These are phyloP conservation scores for Colletotrichum viniferum DNA, from an alignment of 2,329 filamentous ascomycete species.

Conservation along the genomic window DNA sequence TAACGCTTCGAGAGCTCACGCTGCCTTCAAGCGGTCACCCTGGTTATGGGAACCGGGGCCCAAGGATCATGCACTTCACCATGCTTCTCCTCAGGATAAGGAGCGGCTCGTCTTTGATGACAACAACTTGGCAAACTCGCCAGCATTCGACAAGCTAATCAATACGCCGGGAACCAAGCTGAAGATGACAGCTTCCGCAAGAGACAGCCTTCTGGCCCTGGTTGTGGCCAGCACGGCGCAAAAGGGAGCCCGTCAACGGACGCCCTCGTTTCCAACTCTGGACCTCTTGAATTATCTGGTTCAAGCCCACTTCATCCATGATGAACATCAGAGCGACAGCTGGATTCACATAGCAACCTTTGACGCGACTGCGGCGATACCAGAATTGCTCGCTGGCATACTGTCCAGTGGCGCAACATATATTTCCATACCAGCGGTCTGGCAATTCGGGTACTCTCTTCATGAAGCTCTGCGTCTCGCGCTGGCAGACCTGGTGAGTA, in stretches of 20 bases:
- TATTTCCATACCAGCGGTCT: slow-evolving; percentile 38
- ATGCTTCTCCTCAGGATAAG: slow-evolving; percentile 9
- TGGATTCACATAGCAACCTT: slow-evolving; percentile 40
- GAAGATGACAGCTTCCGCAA: slow-evolving; percentile 26
- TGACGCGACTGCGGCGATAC: slow-evolving; percentile 35
- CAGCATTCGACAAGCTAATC: slow-evolving; percentile 11
- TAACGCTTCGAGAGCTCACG: slow-evolving; percentile 32
- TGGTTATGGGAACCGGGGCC: slow-evolving; percentile 37
- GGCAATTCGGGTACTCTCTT: slow-evolving; percentile 44
- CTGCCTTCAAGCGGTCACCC: slow-evolving; percentile 36
- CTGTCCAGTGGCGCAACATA: slow-evolving; percentile 39
- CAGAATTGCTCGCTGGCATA: slow-evolving; percentile 40
- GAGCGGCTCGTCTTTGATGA: slow-evolving; percentile 7
- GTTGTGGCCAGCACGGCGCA: slow-evolving; percentile 31
- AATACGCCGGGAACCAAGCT: slow-evolving; percentile 15
- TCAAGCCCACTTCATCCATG: slow-evolving; percentile 35
- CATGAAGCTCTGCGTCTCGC: slow-evolving; percentile 40
- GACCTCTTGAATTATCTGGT: slow-evolving; percentile 42
- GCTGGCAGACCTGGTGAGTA: slow-evolving; percentile 25
- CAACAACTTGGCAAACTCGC: slow-evolving; percentile 7
- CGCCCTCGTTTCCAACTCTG: slow-evolving; percentile 42
- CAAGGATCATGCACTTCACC: slow-evolving; percentile 26
- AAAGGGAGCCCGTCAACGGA: slow-evolving; percentile 28
- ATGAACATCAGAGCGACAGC: slow-evolving; percentile 14
- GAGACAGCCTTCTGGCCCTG: slow-evolving; percentile 33